phyloP scores from a whole-genome alignment of 345 rosid genomes.

The Melaleuca alternifolia region DNA sequence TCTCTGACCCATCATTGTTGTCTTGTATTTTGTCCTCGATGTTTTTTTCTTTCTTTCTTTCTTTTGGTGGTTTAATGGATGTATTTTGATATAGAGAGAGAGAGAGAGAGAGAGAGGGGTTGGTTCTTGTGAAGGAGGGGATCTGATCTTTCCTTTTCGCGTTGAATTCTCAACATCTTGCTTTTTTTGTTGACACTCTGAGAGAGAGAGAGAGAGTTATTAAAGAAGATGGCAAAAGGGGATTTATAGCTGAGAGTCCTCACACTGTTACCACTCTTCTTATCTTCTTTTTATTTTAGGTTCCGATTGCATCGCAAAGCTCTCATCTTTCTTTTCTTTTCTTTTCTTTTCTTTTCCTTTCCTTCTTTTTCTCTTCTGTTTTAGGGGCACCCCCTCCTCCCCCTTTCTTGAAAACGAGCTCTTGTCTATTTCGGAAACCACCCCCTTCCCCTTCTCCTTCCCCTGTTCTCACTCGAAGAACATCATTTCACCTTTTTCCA shows the following conservation, averaged over 20 bases:
- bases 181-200: neutral
- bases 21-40: neutral
- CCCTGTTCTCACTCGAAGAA: neutral
- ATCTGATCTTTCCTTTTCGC: constrained; percentile 36
- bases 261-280: neutral
- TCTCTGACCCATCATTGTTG: neutral
- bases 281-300: neutral
- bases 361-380: too few species aligned
- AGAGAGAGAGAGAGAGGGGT: neutral
- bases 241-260: neutral
- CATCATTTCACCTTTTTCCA: neutral
- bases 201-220: neutral
- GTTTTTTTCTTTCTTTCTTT: neutral
- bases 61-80: neutral
- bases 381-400: neutral
- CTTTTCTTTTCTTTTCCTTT: constrained; percentile 7
- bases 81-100: neutral
- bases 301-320: neutral
- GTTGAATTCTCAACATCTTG: constrained; percentile 19
- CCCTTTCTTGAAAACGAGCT: neutral
- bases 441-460: neutral
- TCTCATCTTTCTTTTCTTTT: constrained; percentile 5
- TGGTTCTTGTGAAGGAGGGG: constrained; percentile 14
- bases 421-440: neutral
- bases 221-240: neutral